Percentiles rank a stretch among this genome's conserved stretches.
Conservation (phyloP, 179 eudicot species). For the Spergularia azorica region DNA sequence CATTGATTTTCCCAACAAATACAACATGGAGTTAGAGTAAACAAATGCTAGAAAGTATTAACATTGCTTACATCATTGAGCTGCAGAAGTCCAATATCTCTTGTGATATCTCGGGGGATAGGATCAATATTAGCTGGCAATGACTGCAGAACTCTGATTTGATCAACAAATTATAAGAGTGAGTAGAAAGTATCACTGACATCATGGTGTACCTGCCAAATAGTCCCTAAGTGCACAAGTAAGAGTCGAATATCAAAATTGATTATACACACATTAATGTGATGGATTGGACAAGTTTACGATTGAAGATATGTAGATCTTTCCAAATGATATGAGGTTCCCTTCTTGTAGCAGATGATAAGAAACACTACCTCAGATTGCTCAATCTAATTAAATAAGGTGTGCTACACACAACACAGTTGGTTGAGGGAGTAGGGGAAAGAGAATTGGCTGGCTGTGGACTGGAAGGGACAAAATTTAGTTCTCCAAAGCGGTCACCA, state of each 20-base stretch:
- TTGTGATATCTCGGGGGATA: conserved; percentile 65
- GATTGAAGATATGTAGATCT: background rate
- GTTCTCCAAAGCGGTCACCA: too few relatives aligned
- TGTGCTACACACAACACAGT: too few relatives aligned
- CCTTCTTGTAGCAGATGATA: too few relatives aligned
- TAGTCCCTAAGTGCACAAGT: background rate
- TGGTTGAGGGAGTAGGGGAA: too few relatives aligned
- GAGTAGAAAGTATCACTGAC: background rate
- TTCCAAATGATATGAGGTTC: too few relatives aligned
- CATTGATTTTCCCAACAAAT: background rate
- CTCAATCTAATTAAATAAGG: too few relatives aligned
- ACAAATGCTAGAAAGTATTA: conserved; percentile 15
- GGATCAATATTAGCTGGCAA: conserved; percentile 73
- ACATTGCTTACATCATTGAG: conserved; percentile 74
- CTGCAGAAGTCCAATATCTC: conserved; percentile 61
- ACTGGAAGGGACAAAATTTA: too few relatives aligned
- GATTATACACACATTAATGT: background rate
- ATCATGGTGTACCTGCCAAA: background rate
- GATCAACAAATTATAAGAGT: conserved; percentile 4
- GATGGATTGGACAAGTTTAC: background rate
- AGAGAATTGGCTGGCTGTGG: too few relatives aligned
- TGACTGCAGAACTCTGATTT: conserved; percentile 64
- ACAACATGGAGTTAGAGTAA: background rate
- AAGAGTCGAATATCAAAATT: background rate
- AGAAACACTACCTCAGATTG: too few relatives aligned